phyloP scores from a whole-genome alignment of 148 eudicot genomes.

The Chenopodium berlandieri region DNA sequence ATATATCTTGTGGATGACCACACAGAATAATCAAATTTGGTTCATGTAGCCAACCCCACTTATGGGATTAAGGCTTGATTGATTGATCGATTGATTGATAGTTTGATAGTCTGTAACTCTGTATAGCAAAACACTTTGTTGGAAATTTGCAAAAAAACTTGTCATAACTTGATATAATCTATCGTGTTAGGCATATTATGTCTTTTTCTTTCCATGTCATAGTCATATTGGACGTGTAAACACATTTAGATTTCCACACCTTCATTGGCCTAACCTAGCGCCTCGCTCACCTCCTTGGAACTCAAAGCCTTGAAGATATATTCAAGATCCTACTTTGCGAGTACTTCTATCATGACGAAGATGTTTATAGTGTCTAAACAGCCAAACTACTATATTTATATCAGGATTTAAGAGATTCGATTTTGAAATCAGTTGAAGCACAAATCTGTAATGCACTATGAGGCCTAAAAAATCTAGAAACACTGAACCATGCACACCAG shows the following conservation, averaged over 20 bases:
- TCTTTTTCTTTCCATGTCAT: neutral
- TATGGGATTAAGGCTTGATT: too few species aligned
- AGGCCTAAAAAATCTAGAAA: neutral
- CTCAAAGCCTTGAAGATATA: neutral
- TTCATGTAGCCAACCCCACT: too few species aligned
- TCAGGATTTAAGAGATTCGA: neutral
- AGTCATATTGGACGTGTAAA: neutral
- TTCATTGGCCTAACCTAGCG: neutral
- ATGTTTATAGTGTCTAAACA: neutral
- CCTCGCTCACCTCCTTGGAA: neutral
- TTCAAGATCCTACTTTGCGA: neutral
- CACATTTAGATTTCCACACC: neutral
- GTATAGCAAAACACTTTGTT: neutral
- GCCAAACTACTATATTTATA: neutral
- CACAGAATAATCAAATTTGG: too few species aligned
- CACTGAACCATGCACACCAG: neutral
- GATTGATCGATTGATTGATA: too few species aligned
- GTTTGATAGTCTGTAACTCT: neutral
- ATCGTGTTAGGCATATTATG: neutral
- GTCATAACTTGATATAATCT: neutral
- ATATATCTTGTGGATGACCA: too few species aligned
- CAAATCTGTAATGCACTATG: neutral
- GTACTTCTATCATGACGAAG: neutral
- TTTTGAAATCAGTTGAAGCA: neutral
- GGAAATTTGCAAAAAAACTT: neutral